Conservation (phyloP, 2,329 filamentous ascomycete species). For the Penicillium sumatraense region DNA sequence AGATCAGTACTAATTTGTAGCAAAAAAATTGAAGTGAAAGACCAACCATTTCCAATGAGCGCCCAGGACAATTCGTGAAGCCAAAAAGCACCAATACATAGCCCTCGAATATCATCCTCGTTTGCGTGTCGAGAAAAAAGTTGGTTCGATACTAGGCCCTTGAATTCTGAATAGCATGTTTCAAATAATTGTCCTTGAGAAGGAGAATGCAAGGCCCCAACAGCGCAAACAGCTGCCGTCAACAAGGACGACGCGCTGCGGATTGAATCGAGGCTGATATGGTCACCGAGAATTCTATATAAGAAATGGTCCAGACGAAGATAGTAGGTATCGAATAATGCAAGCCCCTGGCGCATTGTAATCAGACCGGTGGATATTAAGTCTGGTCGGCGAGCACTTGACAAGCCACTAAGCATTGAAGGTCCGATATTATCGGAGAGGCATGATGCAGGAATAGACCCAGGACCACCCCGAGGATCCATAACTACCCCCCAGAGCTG, state of each 20-base stretch:
- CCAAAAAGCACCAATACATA: constrained; percentile 57
- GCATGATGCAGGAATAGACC: constrained; percentile 29
- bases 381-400: constrained; percentile 32
- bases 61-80: constrained; percentile 48
- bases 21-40: background rate
- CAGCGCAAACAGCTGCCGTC: constrained; percentile 51
- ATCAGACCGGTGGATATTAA: constrained; percentile 52
- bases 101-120: constrained; percentile 50
- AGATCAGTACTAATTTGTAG: background rate
- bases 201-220: constrained; percentile 45
- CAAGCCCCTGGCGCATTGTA: constrained; percentile 48
- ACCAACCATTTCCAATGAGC: constrained; percentile 18
- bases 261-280: constrained; percentile 42
- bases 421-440: constrained; percentile 20
- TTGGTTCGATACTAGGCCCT: constrained; percentile 46
- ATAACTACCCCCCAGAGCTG: constrained; percentile 44
- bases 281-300: constrained; percentile 16
- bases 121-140: constrained; percentile 51
- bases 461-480: constrained; percentile 43
- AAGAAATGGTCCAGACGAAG: constrained; percentile 53
- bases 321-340: constrained; percentile 48
- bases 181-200: constrained; percentile 27
- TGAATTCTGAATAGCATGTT: constrained; percentile 18
- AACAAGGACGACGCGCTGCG: constrained; percentile 48
- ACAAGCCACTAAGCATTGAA: constrained; percentile 6